Evolutionary conservation across 108 stramenopile genomes (phyloP).

Genomic region (Skeletonema menzelii): DNA sequence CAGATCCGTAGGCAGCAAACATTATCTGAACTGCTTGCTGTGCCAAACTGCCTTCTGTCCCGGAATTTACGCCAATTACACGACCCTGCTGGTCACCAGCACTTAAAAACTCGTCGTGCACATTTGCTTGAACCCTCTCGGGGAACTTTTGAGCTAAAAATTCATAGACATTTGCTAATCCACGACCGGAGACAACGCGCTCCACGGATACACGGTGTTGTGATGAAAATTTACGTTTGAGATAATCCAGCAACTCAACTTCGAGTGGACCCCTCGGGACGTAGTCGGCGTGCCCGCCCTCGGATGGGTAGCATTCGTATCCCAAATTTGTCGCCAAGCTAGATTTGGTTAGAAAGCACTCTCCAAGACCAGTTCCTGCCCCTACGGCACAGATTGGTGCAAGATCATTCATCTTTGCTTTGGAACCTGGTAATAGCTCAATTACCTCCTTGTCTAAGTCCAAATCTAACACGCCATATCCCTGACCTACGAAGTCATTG

Average conservation of each 20-base stretch:
- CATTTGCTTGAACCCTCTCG: constrained; percentile 54
- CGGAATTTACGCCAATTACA: constrained; percentile 62
- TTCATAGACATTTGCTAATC: constrained; percentile 95
- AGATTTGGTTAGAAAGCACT: constrained; percentile 86
- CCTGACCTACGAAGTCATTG: constrained; percentile 97
- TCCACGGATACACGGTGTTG: constrained; percentile 89
- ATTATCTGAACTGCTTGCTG: constrained; percentile 65
- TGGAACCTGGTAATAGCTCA: constrained; percentile 59
- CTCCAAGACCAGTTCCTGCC: constrained; percentile 96
- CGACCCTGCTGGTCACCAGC: constrained; percentile 74
- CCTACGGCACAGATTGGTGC: constrained; percentile 94
- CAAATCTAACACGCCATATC: constrained; percentile 94
- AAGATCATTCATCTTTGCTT: constrained; percentile 48
- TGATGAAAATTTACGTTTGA: constrained; percentile 63
- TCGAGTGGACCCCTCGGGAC: constrained; percentile 84
- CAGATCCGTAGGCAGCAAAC: constrained; percentile 87
- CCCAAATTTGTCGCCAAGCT: constrained; percentile 34
- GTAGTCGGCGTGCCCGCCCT: constrained; percentile 97
- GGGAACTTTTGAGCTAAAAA: constrained; percentile 89
- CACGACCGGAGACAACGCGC: constrained; percentile 93
- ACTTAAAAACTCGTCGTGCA: constrained; percentile 69
- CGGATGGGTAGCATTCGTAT: constrained; percentile 93
- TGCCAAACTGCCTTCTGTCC: constrained; percentile 46
- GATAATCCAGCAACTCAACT: constrained; percentile 67
- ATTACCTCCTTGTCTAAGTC: constrained; percentile 54